Evolutionary conservation across 73 alveolate species (phyloP).

Genomic region (Stentor coeruleus): DNA sequence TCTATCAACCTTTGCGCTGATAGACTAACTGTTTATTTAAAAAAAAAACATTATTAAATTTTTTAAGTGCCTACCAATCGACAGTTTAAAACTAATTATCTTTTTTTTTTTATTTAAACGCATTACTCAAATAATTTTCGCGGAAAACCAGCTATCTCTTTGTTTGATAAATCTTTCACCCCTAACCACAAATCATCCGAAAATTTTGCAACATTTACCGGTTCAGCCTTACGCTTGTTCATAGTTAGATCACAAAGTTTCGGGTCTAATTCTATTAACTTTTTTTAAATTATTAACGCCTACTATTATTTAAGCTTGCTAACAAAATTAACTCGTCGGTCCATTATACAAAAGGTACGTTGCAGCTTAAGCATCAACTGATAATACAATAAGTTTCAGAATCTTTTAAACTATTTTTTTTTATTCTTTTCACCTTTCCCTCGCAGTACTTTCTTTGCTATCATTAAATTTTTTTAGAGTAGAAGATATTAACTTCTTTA

Average conservation of each 20-base stretch:
- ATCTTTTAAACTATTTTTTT: constrained; percentile 20
- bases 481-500: not conserved
- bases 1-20: constrained; percentile 43
- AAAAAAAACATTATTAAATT: no score
- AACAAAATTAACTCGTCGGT: constrained; percentile 33
- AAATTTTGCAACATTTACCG: constrained; percentile 43
- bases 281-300: not conserved
- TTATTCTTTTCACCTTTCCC: constrained; percentile 35
- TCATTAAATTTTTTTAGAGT: not conserved
- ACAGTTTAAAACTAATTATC: constrained; percentile 7
- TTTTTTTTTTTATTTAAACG: not conserved
- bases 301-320: constrained; percentile 49
- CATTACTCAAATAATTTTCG: constrained; percentile 48
- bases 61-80: not conserved
- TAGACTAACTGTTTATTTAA: constrained; percentile 12
- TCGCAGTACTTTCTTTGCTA: constrained; percentile 35
- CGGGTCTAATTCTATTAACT: constrained; percentile 48
- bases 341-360: constrained; percentile 59
- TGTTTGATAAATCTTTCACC: constrained; percentile 62
- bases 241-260: constrained; percentile 41
- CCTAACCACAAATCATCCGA: constrained; percentile 55
- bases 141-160: constrained; percentile 63
- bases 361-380: constrained; percentile 23
- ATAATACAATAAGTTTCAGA: constrained; percentile 8
- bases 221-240: constrained; percentile 57